Evolutionary conservation across 2,329 filamentous ascomycete species (phyloP).

Genomic region (Ophiostoma ips): DNA sequence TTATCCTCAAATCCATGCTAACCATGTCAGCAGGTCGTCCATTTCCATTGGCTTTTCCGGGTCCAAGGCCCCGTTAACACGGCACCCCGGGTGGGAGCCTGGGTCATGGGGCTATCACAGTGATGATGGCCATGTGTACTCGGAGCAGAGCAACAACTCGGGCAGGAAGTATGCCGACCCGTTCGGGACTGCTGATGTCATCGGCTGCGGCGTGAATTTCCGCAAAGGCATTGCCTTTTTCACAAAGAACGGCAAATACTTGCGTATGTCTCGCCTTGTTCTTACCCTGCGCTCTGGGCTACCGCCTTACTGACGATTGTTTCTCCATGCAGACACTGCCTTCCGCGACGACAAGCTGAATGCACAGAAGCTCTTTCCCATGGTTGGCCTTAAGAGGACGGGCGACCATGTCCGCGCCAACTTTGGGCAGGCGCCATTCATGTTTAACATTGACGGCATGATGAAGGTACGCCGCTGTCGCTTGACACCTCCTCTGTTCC

Average conservation of each 20-base stretch:
- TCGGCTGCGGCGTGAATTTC: constrained; percentile 56
- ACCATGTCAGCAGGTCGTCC: constrained; percentile 33
- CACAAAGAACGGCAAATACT: constrained; percentile 47
- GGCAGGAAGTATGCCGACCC: constrained; percentile 44
- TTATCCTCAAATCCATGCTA: background rate
- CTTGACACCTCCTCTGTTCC: background rate
- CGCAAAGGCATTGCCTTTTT: constrained; percentile 51
- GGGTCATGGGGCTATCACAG: constrained; percentile 58
- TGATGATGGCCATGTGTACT: constrained; percentile 50
- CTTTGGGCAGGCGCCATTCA: constrained; percentile 63
- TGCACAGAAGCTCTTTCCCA: constrained; percentile 49
- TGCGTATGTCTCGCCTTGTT: constrained; percentile 24
- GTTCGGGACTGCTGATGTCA: constrained; percentile 42
- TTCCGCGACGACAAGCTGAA: constrained; percentile 47
- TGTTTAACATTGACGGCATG: constrained; percentile 81
- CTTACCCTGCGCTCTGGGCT: background rate
- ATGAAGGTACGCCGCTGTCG: constrained; percentile 43
- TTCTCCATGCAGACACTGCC: constrained; percentile 28
- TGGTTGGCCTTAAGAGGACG: constrained; percentile 49
- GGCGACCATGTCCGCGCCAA: constrained; percentile 50
- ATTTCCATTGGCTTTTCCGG: constrained; percentile 50
- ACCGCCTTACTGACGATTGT: background rate
- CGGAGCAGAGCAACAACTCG: constrained; percentile 33
- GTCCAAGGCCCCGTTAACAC: constrained; percentile 36
- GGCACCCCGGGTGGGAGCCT: constrained; percentile 52